Base-by-base conservation (phyloP, 768 basidiomycete genomes). In the Grammothele lineata region DNA sequence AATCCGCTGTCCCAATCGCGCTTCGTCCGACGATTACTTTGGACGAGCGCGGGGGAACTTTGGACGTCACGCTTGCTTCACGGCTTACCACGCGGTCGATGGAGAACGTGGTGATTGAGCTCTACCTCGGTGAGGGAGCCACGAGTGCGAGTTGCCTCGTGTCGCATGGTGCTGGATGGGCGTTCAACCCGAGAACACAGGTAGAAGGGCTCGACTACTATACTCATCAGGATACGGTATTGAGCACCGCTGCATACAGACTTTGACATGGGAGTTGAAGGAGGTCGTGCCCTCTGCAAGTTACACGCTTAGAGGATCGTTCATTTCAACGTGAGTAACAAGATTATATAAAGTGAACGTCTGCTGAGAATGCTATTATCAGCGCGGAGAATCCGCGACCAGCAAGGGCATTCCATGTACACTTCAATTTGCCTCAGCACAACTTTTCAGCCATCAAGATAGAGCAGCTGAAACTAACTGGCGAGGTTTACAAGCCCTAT, bases 401-500 rank as follows among this genome's bases (percentile, higher is more conserved):
- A 9, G 80, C 88, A 5, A 87, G 80, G 44, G 83, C 89, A 3
- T 72, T 94, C 43, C 78, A 80, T 56, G 72, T 91, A 38, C 70
- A 69, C 17, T 95, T 91, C 62, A 77, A 82, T 35, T 75, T 92
- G 23, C 77, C 81, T 19, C 76, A 71, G 39, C 57, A 87, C 59
- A 83, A 82, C 27, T 89, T 85, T 62, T 91, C 90, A 5, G 75
- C 85, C 17, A 70, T 95, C 37, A 89, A 87, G 57, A 83, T 95
- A 4, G 89, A 93, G 49, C 87, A 92, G 56, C 75, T 95, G 36
- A 90, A 83, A 64, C 69, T 90, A 22, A 82, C 73, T 2, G 83
- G 86, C 11, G 90, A 93, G 62, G 66, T 66, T 10, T 94, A 94
- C 66, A 95, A 94, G 65, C 87, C 88, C 10, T 96, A 87, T 69